These are phyloP conservation scores for Myriosclerotinia duriaeana DNA, from an alignment of 2,329 filamentous ascomycete genomes.

Conservation along the genomic window DNA sequence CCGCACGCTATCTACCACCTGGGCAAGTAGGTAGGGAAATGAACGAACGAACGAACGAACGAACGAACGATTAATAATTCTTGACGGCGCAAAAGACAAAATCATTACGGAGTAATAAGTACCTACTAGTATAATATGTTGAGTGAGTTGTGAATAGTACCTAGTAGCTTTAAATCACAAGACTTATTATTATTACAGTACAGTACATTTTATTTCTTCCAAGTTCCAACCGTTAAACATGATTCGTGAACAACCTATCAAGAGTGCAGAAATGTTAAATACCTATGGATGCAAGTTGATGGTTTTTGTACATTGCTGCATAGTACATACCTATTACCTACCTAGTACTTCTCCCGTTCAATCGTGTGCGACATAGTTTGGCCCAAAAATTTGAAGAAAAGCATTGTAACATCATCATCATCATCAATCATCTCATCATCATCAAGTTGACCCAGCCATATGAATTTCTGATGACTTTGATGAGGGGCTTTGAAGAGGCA, in stretches of 20 bases:
- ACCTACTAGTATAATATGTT: background rate
- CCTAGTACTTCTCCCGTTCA: conserved; percentile 14
- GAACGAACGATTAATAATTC: too few relatives aligned
- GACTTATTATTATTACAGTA: too few relatives aligned
- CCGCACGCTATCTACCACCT: conserved; percentile 3
- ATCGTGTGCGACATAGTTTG: conserved; percentile 24
- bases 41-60: too few relatives aligned
- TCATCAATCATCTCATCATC: background rate
- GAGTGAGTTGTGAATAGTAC: conserved; percentile 9
- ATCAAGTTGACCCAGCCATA: conserved; percentile 6
- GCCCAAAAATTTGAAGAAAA: background rate
- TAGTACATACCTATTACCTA: too few relatives aligned
- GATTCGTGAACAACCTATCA: conserved; percentile 17
- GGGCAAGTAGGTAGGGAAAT: too few relatives aligned
- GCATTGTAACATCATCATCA: conserved; percentile 7
- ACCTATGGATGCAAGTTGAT: conserved; percentile 12
- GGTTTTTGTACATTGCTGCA: conserved; percentile 9
- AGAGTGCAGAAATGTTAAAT: background rate
- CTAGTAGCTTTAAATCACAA: too few relatives aligned
- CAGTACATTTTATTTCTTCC: background rate
- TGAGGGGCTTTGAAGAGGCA: conserved; percentile 14
- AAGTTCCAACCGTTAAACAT: conserved; percentile 2
- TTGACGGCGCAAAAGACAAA: conserved; percentile 9
- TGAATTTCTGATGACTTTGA: background rate
- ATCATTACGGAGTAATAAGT: too few relatives aligned